Percentiles rank a stretch among this genome's conserved stretches.
Conservation (phyloP, 2,329 filamentous ascomycete genomes). For the Chaetomium sp. region DNA sequence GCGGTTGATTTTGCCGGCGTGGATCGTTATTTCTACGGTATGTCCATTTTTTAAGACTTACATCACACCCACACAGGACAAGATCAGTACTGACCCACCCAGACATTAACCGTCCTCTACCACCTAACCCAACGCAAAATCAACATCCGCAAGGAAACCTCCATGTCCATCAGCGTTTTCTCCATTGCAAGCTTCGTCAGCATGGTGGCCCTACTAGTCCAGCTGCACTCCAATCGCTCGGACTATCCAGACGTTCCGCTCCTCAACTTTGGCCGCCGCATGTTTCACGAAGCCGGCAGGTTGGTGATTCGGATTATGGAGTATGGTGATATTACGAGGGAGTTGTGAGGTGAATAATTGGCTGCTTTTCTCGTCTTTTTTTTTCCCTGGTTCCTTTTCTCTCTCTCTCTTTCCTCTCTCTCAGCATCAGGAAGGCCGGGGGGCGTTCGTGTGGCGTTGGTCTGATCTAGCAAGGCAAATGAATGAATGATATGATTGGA, state of each 20-base stretch:
- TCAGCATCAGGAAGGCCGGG: too few relatives aligned
- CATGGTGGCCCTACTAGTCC: conserved; percentile 62
- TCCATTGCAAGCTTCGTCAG: conserved; percentile 70
- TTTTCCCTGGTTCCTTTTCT: too few relatives aligned
- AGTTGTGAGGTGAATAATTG: conserved; percentile 8
- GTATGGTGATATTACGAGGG: conserved; percentile 26
- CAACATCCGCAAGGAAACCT: conserved; percentile 72
- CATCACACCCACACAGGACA: neutral
- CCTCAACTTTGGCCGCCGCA: conserved; percentile 40
- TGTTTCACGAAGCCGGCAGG: conserved; percentile 29
- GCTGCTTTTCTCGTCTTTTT: neutral
- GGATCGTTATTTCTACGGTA: conserved; percentile 72
- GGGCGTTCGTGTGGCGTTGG: too few relatives aligned
- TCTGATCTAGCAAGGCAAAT: too few relatives aligned
- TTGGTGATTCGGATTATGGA: conserved; percentile 26
- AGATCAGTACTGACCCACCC: neutral
- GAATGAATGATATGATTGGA: too few relatives aligned
- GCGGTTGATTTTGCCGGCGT: conserved; percentile 65
- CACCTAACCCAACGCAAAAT: conserved; percentile 72
- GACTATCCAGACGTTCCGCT: conserved; percentile 57
- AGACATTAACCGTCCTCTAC: conserved; percentile 69
- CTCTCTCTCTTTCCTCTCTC: too few relatives aligned
- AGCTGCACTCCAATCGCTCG: conserved; percentile 57
- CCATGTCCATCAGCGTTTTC: conserved; percentile 69
- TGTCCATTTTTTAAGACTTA: conserved; percentile 19